These are phyloP conservation scores for Pyrrhoderma noxium DNA, from an alignment of 1,284 basidiomycete genomes.

Conservation along the genomic window DNA sequence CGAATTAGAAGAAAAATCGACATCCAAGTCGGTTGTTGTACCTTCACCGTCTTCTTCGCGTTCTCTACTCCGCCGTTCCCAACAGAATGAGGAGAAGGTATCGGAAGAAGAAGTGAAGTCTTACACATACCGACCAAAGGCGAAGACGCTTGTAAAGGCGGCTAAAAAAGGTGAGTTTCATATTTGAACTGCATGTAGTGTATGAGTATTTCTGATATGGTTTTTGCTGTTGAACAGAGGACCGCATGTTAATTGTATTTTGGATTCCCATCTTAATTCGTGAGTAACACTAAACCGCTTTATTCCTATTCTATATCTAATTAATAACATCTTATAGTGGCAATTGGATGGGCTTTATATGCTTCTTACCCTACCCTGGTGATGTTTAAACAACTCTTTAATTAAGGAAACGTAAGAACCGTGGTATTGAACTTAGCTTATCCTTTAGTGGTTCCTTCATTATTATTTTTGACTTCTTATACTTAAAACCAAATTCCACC, in stretches of 20 bases:
- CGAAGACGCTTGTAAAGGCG: conserved; percentile 40
- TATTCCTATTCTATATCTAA: conserved; percentile 3
- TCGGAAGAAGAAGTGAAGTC: conserved; percentile 61
- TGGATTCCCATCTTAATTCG: conserved; percentile 87
- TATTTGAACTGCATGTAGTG: too few species aligned
- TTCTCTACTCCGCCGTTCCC: conserved; percentile 26
- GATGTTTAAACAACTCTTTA: background rate
- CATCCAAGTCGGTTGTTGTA: conserved; percentile 15
- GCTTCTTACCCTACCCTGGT: conserved; percentile 25
- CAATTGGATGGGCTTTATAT: conserved; percentile 23
- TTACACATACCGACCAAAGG: conserved; percentile 55
- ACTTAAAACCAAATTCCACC: too few species aligned
- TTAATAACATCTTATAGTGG: conserved; percentile 14
- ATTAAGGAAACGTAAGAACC: background rate
- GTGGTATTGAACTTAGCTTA: too few species aligned
- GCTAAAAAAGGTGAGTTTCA: conserved; percentile 63
- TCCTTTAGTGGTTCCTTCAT: too few species aligned
- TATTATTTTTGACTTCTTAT: too few species aligned
- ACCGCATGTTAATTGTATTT: conserved; percentile 89
- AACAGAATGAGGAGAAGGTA: conserved; percentile 32
- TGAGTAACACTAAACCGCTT: conserved; percentile 34
- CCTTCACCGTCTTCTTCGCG: conserved; percentile 21
- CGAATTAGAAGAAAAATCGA: conserved; percentile 26
- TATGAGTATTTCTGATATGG: too few species aligned
- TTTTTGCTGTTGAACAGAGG: conserved; percentile 47